These are phyloP conservation scores for Yamadazyma endophytica DNA, from an alignment of 805 yeast genomes.

Conservation along the genomic window DNA sequence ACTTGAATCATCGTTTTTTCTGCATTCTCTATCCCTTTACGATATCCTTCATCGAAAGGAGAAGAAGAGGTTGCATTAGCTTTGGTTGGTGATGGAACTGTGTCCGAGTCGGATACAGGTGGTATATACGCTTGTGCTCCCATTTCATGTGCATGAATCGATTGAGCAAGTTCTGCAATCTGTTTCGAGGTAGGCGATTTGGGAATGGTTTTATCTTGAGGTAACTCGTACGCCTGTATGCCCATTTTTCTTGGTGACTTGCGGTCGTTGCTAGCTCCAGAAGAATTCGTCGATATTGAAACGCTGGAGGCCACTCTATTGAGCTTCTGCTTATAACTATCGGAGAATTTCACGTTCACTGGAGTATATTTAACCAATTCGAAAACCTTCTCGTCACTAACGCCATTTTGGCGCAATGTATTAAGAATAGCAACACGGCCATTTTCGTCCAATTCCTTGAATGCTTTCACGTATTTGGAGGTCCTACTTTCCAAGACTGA, in stretches of 20 bases:
- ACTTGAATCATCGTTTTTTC: constrained; percentile 16
- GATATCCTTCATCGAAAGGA: constrained; percentile 35
- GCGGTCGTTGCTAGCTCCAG: background rate
- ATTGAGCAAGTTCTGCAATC: background rate
- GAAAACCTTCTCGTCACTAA: constrained; percentile 14
- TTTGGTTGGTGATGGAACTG: background rate
- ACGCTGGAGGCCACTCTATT: background rate
- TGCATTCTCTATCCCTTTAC: constrained; percentile 28
- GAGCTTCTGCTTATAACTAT: constrained; percentile 9
- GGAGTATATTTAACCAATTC: constrained; percentile 15
- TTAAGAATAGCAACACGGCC: constrained; percentile 31
- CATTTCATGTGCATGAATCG: background rate
- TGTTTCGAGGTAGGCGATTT: too few species aligned
- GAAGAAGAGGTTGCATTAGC: constrained; percentile 11
- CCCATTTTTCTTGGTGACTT: constrained; percentile 11
- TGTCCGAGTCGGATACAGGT: too few species aligned
- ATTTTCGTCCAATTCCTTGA: constrained; percentile 32
- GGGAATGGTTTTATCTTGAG: too few species aligned
- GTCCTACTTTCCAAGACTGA: constrained; percentile 48
- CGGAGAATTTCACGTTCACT: constrained; percentile 26
- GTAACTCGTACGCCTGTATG: constrained; percentile 13
- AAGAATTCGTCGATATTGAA: background rate
- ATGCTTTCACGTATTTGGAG: constrained; percentile 39
- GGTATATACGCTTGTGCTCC: constrained; percentile 1
- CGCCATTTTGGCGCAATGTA: constrained; percentile 21